Evolutionary conservation across 2,329 filamentous ascomycete species (phyloP).

Genomic region (Cercospora nicotianae): DNA sequence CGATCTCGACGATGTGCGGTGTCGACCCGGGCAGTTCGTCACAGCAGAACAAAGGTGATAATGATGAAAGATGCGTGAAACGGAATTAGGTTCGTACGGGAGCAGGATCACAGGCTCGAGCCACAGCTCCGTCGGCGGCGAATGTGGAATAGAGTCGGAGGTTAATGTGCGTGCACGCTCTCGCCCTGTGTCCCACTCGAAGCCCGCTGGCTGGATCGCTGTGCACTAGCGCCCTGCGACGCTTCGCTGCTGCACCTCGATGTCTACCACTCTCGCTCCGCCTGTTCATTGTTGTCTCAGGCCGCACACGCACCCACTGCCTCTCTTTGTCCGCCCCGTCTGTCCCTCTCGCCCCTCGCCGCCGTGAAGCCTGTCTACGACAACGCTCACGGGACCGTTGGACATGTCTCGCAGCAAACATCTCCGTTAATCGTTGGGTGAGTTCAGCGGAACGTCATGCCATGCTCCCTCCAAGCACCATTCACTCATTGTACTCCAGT

Average conservation of each 20-base stretch:
- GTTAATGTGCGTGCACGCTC: constrained; percentile 10
- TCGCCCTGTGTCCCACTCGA: constrained; percentile 16
- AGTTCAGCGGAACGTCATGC: constrained; percentile 23
- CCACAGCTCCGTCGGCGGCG: constrained; percentile 18
- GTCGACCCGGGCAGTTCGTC: not conserved
- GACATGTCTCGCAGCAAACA: constrained; percentile 26
- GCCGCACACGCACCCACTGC: constrained; percentile 8
- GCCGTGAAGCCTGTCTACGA: constrained; percentile 17
- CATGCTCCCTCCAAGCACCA: constrained; percentile 6
- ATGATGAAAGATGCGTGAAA: constrained; percentile 12
- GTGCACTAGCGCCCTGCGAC: constrained; percentile 21
- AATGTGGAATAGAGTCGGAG: constrained; percentile 19
- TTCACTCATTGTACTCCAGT: constrained; percentile 27
- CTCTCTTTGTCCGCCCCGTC: not conserved
- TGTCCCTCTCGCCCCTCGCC: not conserved
- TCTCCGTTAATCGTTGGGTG: constrained; percentile 24
- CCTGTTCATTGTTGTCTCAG: constrained; percentile 18
- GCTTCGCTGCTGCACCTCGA: constrained; percentile 20
- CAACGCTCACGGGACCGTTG: constrained; percentile 8
- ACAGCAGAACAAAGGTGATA: not conserved
- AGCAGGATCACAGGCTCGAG: constrained; percentile 11
- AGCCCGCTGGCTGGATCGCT: constrained; percentile 20
- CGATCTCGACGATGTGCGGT: not conserved
- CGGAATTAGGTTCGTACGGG: constrained; percentile 15
- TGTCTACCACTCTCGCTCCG: not conserved